Conservation (phyloP, 2,329 filamentous ascomycete species). For the Fusarium verrucosum region DNA sequence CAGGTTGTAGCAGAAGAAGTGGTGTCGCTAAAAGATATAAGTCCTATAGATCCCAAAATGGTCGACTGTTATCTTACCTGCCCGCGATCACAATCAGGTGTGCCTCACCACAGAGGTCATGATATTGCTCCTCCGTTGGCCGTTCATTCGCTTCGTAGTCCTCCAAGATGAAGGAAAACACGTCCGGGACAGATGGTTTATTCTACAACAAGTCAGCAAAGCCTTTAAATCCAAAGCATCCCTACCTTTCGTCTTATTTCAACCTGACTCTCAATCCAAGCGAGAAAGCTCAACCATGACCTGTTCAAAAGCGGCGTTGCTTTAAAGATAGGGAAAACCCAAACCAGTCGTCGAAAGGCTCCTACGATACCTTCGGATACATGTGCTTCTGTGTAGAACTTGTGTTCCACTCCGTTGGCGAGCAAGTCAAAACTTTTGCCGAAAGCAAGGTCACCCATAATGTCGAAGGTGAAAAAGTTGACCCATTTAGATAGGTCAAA, state of each 20-base stretch:
- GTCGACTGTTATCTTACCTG: not conserved
- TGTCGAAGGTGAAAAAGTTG: conserved; percentile 28
- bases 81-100: conserved; percentile 1
- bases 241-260: conserved; percentile 2
- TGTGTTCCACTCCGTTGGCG: not conserved
- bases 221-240: rapidly evolving
- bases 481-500: conserved; percentile 11
- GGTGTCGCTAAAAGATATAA: conserved; percentile 10
- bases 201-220: not conserved
- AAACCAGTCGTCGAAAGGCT: not conserved
- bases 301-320: not conserved
- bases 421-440: conserved; percentile 30
- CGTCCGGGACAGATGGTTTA: conserved; percentile 9
- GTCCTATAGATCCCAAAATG: rapidly evolving
- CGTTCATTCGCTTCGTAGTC: conserved; percentile 1
- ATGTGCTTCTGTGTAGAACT: conserved; percentile 9
- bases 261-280: not conserved
- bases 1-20: conserved; percentile 18
- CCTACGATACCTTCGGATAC: not conserved
- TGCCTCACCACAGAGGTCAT: not conserved
- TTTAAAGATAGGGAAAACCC: not conserved
- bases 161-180: conserved; percentile 9
- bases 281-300: not conserved
- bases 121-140: not conserved
- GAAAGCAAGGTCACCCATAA: conserved; percentile 30